phyloP scores from a whole-genome alignment of 371 early-diverging fungal species.

The Mucor mucedo region DNA sequence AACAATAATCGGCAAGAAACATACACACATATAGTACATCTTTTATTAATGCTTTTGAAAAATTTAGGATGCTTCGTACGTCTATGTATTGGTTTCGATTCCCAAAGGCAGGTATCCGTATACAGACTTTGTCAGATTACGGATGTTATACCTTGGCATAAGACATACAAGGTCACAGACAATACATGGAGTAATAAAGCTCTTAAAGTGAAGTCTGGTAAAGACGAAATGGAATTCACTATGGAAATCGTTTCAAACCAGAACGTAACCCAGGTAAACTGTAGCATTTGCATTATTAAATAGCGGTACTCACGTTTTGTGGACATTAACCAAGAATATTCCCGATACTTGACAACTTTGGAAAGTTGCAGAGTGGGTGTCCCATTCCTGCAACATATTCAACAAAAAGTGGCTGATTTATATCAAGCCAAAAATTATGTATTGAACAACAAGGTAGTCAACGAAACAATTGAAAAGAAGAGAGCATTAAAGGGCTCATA shows the following conservation, averaged over 20 bases:
- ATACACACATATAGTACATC: too few species aligned
- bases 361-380: constrained; percentile 56
- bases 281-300: constrained; percentile 15
- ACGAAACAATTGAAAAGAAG: constrained; percentile 64
- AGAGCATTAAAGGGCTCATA: constrained; percentile 51
- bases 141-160: constrained; percentile 64
- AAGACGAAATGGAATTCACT: constrained; percentile 65
- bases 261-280: constrained; percentile 52
- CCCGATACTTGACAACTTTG: constrained; percentile 57
- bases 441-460: constrained; percentile 68
- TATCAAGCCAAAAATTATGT: constrained; percentile 67
- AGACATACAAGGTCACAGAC: constrained; percentile 65
- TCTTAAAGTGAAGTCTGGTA: constrained; percentile 69
- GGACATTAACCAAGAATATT: constrained; percentile 56
- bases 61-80: constrained; percentile 64
- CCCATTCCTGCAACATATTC: constrained; percentile 57
- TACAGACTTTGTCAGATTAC: constrained; percentile 71
- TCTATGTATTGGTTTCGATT: constrained; percentile 62
- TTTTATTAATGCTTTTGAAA: too few species aligned
- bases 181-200: constrained; percentile 63
- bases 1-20: constrained; percentile 57
- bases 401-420: constrained; percentile 60
- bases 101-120: constrained; percentile 47
- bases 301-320: constrained; percentile 16
- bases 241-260: constrained; percentile 81